Evolutionary conservation across 768 basidiomycete species (phyloP).

Genomic region (Tremella mesenterica): DNA sequence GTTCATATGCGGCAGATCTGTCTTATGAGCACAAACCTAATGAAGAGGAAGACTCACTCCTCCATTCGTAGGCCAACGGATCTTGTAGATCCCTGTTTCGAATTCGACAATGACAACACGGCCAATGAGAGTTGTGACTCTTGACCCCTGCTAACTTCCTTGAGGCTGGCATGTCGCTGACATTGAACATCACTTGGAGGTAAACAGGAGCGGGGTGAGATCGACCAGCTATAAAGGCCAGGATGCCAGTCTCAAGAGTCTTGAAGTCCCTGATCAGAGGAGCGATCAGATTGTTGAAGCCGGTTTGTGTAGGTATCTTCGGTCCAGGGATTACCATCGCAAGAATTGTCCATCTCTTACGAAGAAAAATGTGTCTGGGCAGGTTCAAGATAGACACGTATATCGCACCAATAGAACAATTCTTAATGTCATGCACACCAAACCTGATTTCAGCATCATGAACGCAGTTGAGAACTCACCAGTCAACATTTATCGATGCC

Average conservation of each 20-base stretch:
- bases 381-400: conserved; percentile 1
- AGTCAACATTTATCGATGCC: neutral
- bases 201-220: neutral
- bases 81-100: neutral
- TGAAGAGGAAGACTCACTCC: too few relatives aligned
- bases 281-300: neutral
- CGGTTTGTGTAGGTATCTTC: neutral
- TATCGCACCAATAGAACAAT: conserved; percentile 2
- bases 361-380: neutral
- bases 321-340: neutral
- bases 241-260: neutral
- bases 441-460: neutral
- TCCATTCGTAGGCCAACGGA: neutral
- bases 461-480: neutral
- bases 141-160: neutral
- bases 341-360: neutral
- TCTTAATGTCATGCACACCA: neutral
- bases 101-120: neutral
- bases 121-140: neutral
- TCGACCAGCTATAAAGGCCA: neutral
- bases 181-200: neutral
- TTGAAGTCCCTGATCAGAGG: neutral
- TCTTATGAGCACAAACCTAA: neutral
- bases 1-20: too few relatives aligned
- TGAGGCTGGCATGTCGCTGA: neutral